Evolutionary conservation across 345 rosid species (phyloP).

Genomic region (Camelina laxa): DNA sequence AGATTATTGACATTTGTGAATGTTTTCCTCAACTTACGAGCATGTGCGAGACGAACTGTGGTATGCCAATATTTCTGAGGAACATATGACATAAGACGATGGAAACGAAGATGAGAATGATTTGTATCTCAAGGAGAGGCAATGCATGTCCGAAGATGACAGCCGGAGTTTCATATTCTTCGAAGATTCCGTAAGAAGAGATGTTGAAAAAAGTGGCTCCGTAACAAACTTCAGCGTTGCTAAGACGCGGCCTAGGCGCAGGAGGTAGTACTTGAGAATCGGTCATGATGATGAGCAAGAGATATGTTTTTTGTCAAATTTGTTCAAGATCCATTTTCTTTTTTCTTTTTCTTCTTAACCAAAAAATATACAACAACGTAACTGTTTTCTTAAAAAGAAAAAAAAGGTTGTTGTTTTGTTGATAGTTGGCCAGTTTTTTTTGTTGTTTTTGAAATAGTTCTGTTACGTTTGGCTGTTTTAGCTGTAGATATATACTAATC

Average conservation of each 20-base stretch:
- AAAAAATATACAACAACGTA: constrained; percentile 10
- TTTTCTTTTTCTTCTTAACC: constrained; percentile 1
- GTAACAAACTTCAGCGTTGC: constrained; percentile 13
- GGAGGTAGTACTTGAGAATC: neutral
- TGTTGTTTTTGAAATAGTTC: constrained; percentile 7
- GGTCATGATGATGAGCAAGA: constrained; percentile 9
- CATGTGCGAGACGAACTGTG: constrained; percentile 40
- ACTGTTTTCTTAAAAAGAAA: constrained; percentile 13
- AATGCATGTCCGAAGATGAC: constrained; percentile 39
- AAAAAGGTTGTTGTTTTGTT: neutral
- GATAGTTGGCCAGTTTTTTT: constrained; percentile 15
- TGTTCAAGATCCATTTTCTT: constrained; percentile 3
- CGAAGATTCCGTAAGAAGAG: constrained; percentile 38
- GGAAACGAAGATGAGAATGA: constrained; percentile 30
- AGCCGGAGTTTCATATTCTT: constrained; percentile 3
- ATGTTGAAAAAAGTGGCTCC: constrained; percentile 31
- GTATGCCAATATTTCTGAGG: constrained; percentile 38
- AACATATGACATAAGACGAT: constrained; percentile 28
- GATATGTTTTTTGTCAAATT: constrained; percentile 1
- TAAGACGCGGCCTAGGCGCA: constrained; percentile 14
- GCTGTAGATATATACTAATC: neutral
- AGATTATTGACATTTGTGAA: neutral
- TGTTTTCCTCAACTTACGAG: constrained; percentile 29
- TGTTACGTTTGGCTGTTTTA: neutral
- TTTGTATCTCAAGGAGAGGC: constrained; percentile 44